Conservation (phyloP, 1,284 basidiomycete species). For the Sanghuangporus sanghuang region DNA sequence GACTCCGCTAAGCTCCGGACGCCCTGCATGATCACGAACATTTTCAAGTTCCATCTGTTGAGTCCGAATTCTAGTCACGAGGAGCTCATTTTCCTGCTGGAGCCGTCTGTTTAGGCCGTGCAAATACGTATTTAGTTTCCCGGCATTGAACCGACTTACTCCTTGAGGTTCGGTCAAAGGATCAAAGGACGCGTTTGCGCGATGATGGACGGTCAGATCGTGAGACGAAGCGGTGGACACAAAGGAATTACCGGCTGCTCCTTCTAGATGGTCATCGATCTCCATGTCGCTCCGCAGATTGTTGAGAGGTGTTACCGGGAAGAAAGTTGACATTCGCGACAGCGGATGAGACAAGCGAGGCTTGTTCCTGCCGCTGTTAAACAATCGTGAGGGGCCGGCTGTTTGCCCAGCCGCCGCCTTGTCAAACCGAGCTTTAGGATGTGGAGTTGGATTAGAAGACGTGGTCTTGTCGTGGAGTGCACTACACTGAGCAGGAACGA, state of each 20-base stretch:
- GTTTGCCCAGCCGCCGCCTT: constrained; percentile 49
- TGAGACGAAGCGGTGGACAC: constrained; percentile 79
- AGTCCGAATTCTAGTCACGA: constrained; percentile 44
- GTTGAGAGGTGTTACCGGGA: constrained; percentile 26
- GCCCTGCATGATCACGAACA: not conserved
- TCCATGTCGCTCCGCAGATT: constrained; percentile 11
- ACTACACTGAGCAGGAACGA: constrained; percentile 76
- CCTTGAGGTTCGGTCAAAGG: constrained; percentile 65
- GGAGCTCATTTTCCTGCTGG: constrained; percentile 74
- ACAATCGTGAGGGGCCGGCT: constrained; percentile 38
- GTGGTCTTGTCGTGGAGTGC: constrained; percentile 70
- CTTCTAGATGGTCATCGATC: constrained; percentile 17
- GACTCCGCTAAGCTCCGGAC: constrained; percentile 46
- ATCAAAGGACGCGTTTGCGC: constrained; percentile 81
- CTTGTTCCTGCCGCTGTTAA: constrained; percentile 24
- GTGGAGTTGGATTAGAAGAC: constrained; percentile 60
- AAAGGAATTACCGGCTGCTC: constrained; percentile 42
- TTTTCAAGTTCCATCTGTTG: constrained; percentile 37
- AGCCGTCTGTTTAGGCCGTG: constrained; percentile 75
- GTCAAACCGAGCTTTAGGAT: constrained; percentile 40
- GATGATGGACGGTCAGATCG: constrained; percentile 73
- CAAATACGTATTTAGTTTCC: constrained; percentile 76
- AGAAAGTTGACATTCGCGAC: constrained; percentile 38
- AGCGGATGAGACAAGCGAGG: constrained; percentile 55
- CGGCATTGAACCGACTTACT: constrained; percentile 68